phyloP scores from a whole-genome alignment of 257 asterid genomes.

The Vinca minor region DNA sequence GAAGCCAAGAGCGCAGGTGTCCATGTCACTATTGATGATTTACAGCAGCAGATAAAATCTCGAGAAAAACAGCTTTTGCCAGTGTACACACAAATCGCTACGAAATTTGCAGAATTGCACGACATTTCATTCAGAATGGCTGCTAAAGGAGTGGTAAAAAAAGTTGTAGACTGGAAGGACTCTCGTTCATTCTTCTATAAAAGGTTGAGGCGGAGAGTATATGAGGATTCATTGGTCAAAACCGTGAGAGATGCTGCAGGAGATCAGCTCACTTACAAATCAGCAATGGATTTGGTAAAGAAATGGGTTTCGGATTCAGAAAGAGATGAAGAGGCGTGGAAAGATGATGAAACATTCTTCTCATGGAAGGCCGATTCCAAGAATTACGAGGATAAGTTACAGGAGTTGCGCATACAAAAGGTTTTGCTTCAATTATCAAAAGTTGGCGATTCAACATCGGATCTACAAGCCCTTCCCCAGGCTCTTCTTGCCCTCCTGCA shows the following conservation, averaged over 20 bases:
- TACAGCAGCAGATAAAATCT: slow-evolving; percentile 50
- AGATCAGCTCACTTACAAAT: slow-evolving; percentile 41
- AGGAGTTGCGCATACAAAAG: slow-evolving; percentile 54
- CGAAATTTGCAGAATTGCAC: slow-evolving; percentile 86
- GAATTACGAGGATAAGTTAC: slow-evolving; percentile 61
- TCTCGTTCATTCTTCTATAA: slow-evolving; percentile 65
- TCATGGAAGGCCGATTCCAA: slow-evolving; percentile 63
- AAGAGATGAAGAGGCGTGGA: slow-evolving; percentile 56
- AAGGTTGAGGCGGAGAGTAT: slow-evolving; percentile 67
- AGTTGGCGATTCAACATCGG: slow-evolving; percentile 61
- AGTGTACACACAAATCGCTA: slow-evolving; percentile 79
- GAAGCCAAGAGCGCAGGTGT: slow-evolving; percentile 36
- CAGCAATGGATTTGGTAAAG: slow-evolving; percentile 53
- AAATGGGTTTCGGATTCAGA: slow-evolving; percentile 60
- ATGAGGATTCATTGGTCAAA: slow-evolving; percentile 64
- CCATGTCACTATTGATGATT: slow-evolving; percentile 23
- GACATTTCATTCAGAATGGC: slow-evolving; percentile 94
- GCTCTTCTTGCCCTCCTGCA: slow-evolving; percentile 67
- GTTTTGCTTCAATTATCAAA: slow-evolving; percentile 53
- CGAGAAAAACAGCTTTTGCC: slow-evolving; percentile 90
- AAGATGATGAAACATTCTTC: slow-evolving; percentile 58
- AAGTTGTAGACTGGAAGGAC: slow-evolving; percentile 72
- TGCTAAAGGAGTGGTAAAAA: slow-evolving; percentile 73
- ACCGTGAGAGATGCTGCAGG: slow-evolving; percentile 78
- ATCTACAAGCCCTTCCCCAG: slow-evolving; percentile 65